Conservation (phyloP, 345 rosid species). For the Bruguiera sexangula region DNA sequence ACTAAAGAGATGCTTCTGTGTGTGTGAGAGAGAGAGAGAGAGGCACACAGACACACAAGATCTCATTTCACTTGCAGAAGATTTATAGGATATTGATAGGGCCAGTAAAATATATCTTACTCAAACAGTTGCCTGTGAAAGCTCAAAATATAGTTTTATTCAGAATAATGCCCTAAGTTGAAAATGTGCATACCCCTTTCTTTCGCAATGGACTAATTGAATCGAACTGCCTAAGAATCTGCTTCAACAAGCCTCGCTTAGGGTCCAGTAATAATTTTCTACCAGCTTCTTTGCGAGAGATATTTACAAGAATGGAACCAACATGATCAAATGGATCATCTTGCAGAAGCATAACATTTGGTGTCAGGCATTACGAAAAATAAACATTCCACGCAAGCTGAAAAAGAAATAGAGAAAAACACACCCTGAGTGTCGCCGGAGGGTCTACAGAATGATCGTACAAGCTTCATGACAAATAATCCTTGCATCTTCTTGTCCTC, state of each 20-base stretch:
- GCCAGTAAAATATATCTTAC: not conserved
- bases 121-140: not conserved
- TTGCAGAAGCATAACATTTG: slow-evolving; percentile 28
- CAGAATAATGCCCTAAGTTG: not conserved
- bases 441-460: slow-evolving; percentile 80
- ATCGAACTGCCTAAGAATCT: slow-evolving; percentile 78
- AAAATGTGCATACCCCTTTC: slow-evolving; percentile 64
- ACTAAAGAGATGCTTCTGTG: not conserved
- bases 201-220: slow-evolving; percentile 60
- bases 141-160: not conserved
- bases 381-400: not conserved
- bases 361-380: slow-evolving; percentile 8
- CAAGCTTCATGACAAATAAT: slow-evolving; percentile 75
- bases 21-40: not conserved
- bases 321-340: slow-evolving; percentile 94
- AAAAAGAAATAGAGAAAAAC: slow-evolving; percentile 20
- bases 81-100: not conserved
- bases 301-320: slow-evolving; percentile 84
- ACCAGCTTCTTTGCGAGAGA: slow-evolving; percentile 80
- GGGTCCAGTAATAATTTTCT: slow-evolving; percentile 76
- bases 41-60: not conserved
- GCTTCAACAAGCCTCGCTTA: slow-evolving; percentile 72
- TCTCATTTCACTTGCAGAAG: not conserved
- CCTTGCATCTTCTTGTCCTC: slow-evolving; percentile 78
- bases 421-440: slow-evolving; percentile 51